These are phyloP conservation scores for Globisporangium nunn DNA, from an alignment of 352 stramenopile species.

Conservation along the genomic window DNA sequence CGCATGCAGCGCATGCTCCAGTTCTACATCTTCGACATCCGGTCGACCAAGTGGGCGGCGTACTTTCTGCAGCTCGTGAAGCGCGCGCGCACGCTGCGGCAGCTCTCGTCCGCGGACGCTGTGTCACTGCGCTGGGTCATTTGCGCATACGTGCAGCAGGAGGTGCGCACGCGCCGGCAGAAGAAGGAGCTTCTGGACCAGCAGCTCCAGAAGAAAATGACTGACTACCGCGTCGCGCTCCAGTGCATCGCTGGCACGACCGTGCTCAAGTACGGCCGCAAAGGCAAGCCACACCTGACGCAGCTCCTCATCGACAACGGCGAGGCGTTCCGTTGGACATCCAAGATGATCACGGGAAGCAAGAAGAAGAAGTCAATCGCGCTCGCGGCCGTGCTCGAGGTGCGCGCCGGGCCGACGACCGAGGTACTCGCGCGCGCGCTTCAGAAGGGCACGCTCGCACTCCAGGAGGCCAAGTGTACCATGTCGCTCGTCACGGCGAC, in stretches of 20 bases:
- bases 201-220: slow-evolving; percentile 72
- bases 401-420: slow-evolving; percentile 48
- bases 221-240: slow-evolving; percentile 74
- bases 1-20: slow-evolving; percentile 34
- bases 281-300: slow-evolving; percentile 67
- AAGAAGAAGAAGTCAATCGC: slow-evolving; percentile 66
- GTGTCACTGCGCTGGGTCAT: slow-evolving; percentile 63
- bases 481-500: slow-evolving; percentile 69
- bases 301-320: slow-evolving; percentile 74
- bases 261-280: slow-evolving; percentile 77
- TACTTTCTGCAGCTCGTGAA: slow-evolving; percentile 66
- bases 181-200: slow-evolving; percentile 41
- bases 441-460: slow-evolving; percentile 55
- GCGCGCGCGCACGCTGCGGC: slow-evolving; percentile 18
- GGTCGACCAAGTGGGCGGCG: slow-evolving; percentile 70
- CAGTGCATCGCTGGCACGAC: slow-evolving; percentile 66
- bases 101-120: slow-evolving; percentile 22
- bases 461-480: slow-evolving; percentile 61
- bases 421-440: slow-evolving; percentile 60
- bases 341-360: slow-evolving; percentile 44
- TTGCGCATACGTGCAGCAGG: slow-evolving; percentile 43
- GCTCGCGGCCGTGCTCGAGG: slow-evolving; percentile 45
- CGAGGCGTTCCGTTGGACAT: slow-evolving; percentile 74
- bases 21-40: slow-evolving; percentile 65
- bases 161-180: slow-evolving; percentile 30